phyloP scores from a whole-genome alignment of 306 rosid genomes.

The Malus fusca region DNA sequence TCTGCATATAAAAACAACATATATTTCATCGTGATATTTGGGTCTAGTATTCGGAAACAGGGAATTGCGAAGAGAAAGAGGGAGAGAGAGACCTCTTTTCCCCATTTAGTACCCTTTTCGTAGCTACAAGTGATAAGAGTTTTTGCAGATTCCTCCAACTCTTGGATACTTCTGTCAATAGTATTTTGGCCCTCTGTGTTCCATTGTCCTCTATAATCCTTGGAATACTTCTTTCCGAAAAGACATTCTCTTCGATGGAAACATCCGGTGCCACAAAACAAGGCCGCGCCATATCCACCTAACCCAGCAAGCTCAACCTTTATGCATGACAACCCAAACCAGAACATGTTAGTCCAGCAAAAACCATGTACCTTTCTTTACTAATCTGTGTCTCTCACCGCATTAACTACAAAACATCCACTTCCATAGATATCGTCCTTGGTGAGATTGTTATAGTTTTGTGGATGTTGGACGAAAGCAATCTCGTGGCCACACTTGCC shows the following conservation, averaged over 20 bases:
- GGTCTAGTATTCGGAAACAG: neutral
- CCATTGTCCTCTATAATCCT: conserved; percentile 11
- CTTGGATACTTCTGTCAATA: conserved; percentile 22
- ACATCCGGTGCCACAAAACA: conserved; percentile 67
- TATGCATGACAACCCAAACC: neutral
- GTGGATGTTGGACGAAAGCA: conserved; percentile 58
- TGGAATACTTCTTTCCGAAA: conserved; percentile 28
- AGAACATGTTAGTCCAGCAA: neutral
- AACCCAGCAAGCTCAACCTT: conserved; percentile 49
- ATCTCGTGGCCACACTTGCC: conserved; percentile 41
- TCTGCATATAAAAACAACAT: conserved; percentile 27
- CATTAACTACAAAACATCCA: neutral
- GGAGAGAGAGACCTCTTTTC: conserved; percentile 35
- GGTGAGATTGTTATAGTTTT: conserved; percentile 32
- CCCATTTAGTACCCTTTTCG: conserved; percentile 63
- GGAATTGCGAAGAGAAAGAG: neutral
- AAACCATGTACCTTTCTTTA: neutral
- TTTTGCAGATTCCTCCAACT: conserved; percentile 50
- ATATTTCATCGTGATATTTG: too few relatives aligned
- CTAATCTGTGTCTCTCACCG: conserved; percentile 17
- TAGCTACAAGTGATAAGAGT: conserved; percentile 38
- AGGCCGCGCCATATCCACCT: conserved; percentile 43
- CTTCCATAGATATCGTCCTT: conserved; percentile 39
- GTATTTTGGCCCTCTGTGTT: conserved; percentile 11
- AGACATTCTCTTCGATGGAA: conserved; percentile 64